These are phyloP conservation scores for Trifolium dubium DNA, from an alignment of 306 rosid species.

Conservation along the genomic window DNA sequence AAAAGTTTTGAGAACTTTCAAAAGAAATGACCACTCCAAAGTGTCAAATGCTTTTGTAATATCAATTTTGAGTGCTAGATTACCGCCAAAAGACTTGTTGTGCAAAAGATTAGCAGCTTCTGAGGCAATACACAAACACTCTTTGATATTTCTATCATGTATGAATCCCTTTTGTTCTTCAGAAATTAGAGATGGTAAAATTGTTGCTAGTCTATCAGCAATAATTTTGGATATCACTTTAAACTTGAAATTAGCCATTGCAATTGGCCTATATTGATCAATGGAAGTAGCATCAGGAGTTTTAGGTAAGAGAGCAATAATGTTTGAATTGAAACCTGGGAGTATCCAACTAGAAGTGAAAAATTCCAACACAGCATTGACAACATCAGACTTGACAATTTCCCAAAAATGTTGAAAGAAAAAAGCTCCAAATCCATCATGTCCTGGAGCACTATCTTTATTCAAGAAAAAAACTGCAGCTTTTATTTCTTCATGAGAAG, in stretches of 20 bases:
- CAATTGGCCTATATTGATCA: not conserved
- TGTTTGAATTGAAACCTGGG: not conserved
- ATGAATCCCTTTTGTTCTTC: no score
- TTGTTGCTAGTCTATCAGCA: not conserved
- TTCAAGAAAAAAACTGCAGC: not conserved
- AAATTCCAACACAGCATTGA: no score
- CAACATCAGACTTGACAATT: no score
- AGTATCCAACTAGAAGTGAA: not conserved
- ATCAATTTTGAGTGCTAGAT: no score
- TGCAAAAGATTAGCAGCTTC: no score
- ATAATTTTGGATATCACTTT: no score
- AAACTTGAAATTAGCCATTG: not conserved
- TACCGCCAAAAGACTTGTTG: no score
- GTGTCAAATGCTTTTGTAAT: no score
- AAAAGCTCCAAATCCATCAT: not conserved
- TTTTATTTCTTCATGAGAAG: not conserved
- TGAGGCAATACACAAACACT: no score
- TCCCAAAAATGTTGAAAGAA: not conserved
- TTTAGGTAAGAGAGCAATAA: not conserved
- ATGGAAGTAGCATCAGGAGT: fast-evolving
- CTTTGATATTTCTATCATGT: no score
- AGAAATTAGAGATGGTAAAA: not conserved
- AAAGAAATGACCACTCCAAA: no score
- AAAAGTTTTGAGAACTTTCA: no score
- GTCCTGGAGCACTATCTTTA: not conserved